Evolutionary conservation across 495 filamentous ascomycete species (phyloP).

Genomic region (Penicillium salamii): DNA sequence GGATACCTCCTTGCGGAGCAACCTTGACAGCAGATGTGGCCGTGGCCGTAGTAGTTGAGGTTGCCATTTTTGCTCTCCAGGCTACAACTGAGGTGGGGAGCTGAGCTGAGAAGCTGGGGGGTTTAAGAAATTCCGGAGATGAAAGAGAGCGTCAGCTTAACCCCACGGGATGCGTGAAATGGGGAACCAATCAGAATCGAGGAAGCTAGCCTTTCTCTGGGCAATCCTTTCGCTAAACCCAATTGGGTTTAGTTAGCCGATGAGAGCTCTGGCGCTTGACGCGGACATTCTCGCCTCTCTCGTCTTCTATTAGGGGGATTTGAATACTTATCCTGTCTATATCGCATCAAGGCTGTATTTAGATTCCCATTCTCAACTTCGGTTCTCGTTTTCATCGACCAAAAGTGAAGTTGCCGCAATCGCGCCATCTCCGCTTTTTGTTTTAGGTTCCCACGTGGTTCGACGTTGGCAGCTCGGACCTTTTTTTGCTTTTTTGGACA

Average conservation of each 20-base stretch:
- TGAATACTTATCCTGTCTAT: no score
- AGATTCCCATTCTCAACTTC: no score
- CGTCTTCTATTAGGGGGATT: no score
- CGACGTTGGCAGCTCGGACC: not conserved
- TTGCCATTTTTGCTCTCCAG: conserved; percentile 13
- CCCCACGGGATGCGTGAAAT: not conserved
- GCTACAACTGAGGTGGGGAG: not conserved
- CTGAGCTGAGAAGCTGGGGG: not conserved
- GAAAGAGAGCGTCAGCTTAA: conserved; percentile 2
- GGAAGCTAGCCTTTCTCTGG: not conserved
- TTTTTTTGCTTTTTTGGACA: not conserved
- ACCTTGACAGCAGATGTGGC: conserved; percentile 9
- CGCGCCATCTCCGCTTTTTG: not conserved
- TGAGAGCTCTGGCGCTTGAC: no score
- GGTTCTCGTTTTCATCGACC: no score
- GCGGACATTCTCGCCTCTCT: no score
- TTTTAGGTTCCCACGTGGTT: not conserved
- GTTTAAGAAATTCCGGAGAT: not conserved
- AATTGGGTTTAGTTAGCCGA: not conserved
- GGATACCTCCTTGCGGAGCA: conserved; percentile 52
- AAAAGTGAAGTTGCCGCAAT: no score
- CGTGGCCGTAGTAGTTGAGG: conserved; percentile 4
- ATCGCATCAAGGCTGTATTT: no score
- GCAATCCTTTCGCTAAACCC: not conserved
- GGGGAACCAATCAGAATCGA: not conserved